Percentiles rank a stretch among this genome's conserved stretches.
phyloP scores from a whole-genome alignment of 805 yeast species.

The Phaffomyces opuntiae region DNA sequence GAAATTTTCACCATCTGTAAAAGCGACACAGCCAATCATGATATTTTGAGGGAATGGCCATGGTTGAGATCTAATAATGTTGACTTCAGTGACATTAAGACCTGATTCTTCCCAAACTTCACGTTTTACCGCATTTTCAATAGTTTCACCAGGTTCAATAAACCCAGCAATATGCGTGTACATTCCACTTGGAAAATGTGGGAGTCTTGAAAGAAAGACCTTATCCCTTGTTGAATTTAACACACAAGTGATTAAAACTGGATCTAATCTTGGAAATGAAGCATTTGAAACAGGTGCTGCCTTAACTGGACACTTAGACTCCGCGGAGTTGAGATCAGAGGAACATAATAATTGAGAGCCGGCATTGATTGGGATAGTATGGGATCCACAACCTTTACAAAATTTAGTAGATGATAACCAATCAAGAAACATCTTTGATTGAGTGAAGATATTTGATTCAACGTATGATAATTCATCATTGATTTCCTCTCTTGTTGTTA shows the following conservation, averaged over 20 bases:
- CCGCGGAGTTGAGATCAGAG: constrained; percentile 3
- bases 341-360: constrained; percentile 59
- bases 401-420: constrained; percentile 70
- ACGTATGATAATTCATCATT: constrained; percentile 20
- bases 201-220: constrained; percentile 62
- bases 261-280: constrained; percentile 92
- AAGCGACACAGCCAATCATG: constrained; percentile 88
- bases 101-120: constrained; percentile 97
- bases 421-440: constrained; percentile 77
- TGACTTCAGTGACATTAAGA: constrained; percentile 45
- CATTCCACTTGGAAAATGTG: constrained; percentile 46
- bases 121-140: constrained; percentile 79
- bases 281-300: constrained; percentile 54
- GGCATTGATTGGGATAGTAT: constrained; percentile 54
- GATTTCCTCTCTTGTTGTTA: constrained; percentile 17
- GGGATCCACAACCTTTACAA: constrained; percentile 84
- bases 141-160: constrained; percentile 90
- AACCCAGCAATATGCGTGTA: constrained; percentile 92
- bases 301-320: constrained; percentile 17
- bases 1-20: constrained; percentile 55
- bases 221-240: constrained; percentile 53
- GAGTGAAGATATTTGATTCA: constrained; percentile 68
- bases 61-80: constrained; percentile 74
- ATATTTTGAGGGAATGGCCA: constrained; percentile 97
- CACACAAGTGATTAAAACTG: constrained; percentile 78